Evolutionary conservation across 768 basidiomycete genomes (phyloP), one percentile per base, ranked within the genome.

Genomic region (Psilocybe subaeruginosa): DNA sequence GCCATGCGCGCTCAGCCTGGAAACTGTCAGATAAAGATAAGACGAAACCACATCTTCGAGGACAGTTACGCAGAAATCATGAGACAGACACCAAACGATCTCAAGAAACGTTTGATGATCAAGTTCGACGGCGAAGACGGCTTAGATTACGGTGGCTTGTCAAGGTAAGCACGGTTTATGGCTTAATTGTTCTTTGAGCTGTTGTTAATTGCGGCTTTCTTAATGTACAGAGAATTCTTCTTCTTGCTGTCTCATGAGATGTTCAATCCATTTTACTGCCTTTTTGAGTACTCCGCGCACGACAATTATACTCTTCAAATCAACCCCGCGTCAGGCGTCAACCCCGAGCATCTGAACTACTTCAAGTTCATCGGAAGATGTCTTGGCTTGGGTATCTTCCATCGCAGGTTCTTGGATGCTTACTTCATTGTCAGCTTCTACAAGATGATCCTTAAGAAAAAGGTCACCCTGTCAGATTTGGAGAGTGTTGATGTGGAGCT

Each of bases 251-350:
- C 97, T 35, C 97, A 99, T 74, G 97, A 99, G 77, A 99, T 99
- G 97, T 99, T 99, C 83, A 97, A 99, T 76, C 97, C 97, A 23
- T 99, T 99, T 85, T 99, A 99, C 78, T 99, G 97, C 75, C 82
- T 99, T 9, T 99, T 99, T 78, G 97, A 99, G 78, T 99, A 99
- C 77, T 99, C 97, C 1, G 97, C 97, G 17, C 97, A 98, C 79
- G 97, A 99, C 82, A 99, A 99, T 77, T 99, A 99, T 73, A 99
- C 97, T 8, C 89, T 99, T 30, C 97, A 99, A 77, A 99, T 99
- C 76, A 99, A 99, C 77, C 97, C 97, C 11, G 95, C 95, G 8
- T 97, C 95, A 35, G 93, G 93, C 46, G 94, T 99, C 68, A 99
- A 99, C 75, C 97, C 97, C 0, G 97, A 99, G 77, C 97, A 99